Conservation (phyloP, 202 grass and related monocot species). For the Panicum hallii region DNA sequence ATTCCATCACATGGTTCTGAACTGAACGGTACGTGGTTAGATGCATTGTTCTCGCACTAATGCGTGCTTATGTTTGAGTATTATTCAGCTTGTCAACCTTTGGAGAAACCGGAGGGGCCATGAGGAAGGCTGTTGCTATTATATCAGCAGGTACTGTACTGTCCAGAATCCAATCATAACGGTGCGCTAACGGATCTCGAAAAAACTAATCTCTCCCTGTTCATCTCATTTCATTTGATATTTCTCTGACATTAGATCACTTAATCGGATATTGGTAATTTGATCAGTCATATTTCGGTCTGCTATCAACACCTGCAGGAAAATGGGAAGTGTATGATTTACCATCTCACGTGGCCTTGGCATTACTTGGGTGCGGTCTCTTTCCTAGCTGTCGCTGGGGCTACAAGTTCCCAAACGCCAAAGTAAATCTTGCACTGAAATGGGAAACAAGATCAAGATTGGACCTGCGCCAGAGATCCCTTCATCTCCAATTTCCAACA, state of each 20-base stretch:
- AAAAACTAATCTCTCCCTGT: slow-evolving; percentile 12
- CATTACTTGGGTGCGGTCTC: slow-evolving; percentile 6
- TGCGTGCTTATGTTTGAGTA: slow-evolving; percentile 38
- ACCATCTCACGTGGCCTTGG: slow-evolving; percentile 50
- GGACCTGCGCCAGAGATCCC: slow-evolving; percentile 46
- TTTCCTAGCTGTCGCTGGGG: slow-evolving; percentile 28
- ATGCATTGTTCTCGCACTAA: slow-evolving; percentile 54
- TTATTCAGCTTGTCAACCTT: slow-evolving; percentile 60
- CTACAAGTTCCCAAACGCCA: slow-evolving; percentile 62
- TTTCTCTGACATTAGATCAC: slow-evolving; percentile 5
- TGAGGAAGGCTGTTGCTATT: slow-evolving; percentile 1
- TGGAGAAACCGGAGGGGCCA: slow-evolving; percentile 58
- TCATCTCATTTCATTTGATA: background rate
- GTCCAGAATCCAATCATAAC: slow-evolving; percentile 59
- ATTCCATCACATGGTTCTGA: slow-evolving; percentile 56
- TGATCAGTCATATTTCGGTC: slow-evolving; percentile 9
- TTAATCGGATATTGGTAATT: background rate
- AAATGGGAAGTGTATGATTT: slow-evolving; percentile 8
- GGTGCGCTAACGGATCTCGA: slow-evolving; percentile 48
- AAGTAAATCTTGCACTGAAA: slow-evolving; percentile 32
- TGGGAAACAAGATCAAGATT: slow-evolving; percentile 53
- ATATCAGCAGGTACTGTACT: slow-evolving; percentile 24
- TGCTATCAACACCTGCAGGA: slow-evolving; percentile 23
- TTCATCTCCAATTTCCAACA: slow-evolving; percentile 55
- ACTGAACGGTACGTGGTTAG: slow-evolving; percentile 43